Conservation (phyloP, 148 eudicot species). For the Diospyros kaki region DNA sequence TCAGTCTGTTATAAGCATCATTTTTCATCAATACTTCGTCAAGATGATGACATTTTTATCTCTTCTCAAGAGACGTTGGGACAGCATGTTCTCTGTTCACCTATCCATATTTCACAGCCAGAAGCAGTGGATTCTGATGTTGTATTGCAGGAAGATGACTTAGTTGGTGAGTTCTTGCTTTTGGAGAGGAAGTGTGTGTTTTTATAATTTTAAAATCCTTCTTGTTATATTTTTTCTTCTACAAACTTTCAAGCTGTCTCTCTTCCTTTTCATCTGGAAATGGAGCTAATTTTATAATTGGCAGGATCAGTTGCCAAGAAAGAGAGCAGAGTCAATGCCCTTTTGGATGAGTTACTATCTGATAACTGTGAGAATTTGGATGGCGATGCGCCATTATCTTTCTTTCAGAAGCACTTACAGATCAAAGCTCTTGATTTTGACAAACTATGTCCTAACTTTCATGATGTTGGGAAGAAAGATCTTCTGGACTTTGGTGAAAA, state of each 20-base stretch:
- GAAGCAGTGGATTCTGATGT: conserved; percentile 16
- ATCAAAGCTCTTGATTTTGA: conserved; percentile 43
- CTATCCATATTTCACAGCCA: conserved; percentile 13
- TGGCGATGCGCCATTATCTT: conserved; percentile 34
- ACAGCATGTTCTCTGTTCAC: conserved; percentile 16
- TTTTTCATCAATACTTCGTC: conserved; percentile 19
- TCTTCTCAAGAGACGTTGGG: conserved; percentile 40
- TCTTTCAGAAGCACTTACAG: conserved; percentile 39
- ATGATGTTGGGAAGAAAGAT: conserved; percentile 25
- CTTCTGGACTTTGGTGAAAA: conserved; percentile 17
- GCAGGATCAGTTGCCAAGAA: conserved; percentile 27
- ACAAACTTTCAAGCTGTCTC: neutral
- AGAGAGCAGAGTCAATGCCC: conserved; percentile 17
- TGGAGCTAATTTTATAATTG: conserved; percentile 6
- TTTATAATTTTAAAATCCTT: neutral
- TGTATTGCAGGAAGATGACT: conserved; percentile 19
- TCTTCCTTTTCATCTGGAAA: conserved; percentile 11
- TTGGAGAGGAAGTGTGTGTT: neutral
- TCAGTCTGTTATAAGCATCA: conserved; percentile 39
- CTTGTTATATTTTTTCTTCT: neutral
- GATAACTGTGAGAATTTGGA: conserved; percentile 34
- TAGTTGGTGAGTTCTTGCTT: conserved; percentile 32
- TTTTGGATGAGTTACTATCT: conserved; percentile 41
- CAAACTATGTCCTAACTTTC: conserved; percentile 27
- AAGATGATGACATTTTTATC: conserved; percentile 21